Evolutionary conservation across 345 rosid genomes (phyloP).

Genomic region (Salix purpurea): DNA sequence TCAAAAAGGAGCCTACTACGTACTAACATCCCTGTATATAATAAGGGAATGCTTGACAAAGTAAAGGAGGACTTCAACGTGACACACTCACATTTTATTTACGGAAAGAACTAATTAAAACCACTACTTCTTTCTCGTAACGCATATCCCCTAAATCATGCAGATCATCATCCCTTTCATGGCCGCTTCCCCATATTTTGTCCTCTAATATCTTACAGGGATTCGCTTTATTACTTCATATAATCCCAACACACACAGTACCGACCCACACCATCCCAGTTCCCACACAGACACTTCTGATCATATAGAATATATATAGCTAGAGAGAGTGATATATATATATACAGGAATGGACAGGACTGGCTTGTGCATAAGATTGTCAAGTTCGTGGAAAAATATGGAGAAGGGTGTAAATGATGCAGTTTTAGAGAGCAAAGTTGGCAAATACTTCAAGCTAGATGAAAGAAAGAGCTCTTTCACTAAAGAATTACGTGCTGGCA

Average conservation of each 20-base stretch:
- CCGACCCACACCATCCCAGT: background rate
- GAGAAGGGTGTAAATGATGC: constrained; percentile 53
- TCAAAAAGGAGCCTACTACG: too few species aligned
- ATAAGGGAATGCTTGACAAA: too few species aligned
- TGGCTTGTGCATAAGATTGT: constrained; percentile 16
- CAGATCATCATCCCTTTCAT: background rate
- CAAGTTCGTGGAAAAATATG: constrained; percentile 42
- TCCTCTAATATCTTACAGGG: constrained; percentile 6
- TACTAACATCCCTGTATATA: too few species aligned
- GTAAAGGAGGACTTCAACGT: too few species aligned
- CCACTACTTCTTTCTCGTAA: background rate
- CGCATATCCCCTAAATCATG: constrained; percentile 13
- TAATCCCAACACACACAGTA: background rate
- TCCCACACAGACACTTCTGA: background rate
- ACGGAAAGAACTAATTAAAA: background rate
- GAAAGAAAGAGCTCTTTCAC: constrained; percentile 65
- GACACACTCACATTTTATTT: too few species aligned
- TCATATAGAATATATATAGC: background rate
- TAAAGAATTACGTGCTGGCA: constrained; percentile 70
- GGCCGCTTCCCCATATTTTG: background rate
- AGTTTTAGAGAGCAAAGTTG: constrained; percentile 52
- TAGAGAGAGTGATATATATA: background rate
- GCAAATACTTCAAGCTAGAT: constrained; percentile 68
- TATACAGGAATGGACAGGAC: constrained; percentile 22
- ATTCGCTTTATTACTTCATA: constrained; percentile 3